Evolutionary conservation across 1,284 basidiomycete species (phyloP), one percentile per base, ranked within the genome.

Genomic region (Veloboletus limbatus): DNA sequence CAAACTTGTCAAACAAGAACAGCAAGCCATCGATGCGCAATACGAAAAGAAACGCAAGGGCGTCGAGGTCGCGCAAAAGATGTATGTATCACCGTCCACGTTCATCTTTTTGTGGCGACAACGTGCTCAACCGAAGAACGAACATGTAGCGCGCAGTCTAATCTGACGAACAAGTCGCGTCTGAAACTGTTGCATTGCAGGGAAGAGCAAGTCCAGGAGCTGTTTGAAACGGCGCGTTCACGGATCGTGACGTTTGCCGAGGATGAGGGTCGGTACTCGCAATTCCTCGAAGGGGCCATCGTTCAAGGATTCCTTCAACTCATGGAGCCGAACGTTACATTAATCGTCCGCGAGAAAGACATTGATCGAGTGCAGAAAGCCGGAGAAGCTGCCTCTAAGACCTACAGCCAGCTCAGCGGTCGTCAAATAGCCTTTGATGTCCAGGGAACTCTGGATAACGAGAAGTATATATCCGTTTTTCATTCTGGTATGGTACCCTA

Each of bases 1-100:
- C 46, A 96, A 92, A 71, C 87, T 97, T 49, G 94, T 97, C 31
- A 92, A 93, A 65, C 90, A 94, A 67, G 94, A 97, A 67, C 88
- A 92, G 51, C 84, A 89, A 54, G 84, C 91, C 21, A 95, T 97
- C 62, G 93, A 97, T 65, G 83, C 86, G 7, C 85, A 87, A 55
- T 92, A 85, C 65, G 93, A 96, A 71, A 95, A 96, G 83, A 96
- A 92, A 74, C 79, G 82, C 60, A 97, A 97, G 69, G 89, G 89
- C 51, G 86, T 85, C 17, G 90, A 97, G 67, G 85, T 92, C 13
- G 80, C 92, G 35, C 92, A 94, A 78, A 97, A 96, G 78, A 97
- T 97, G 93, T 95, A 65, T 53, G 85, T 70, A 14, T 16, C 0
- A 11, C 13, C 2, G 1, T 17, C 20, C 1, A 20, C 8, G 16